A percentile compares a stretch with the other conserved stretches of the same genome.
These are phyloP conservation scores for Scheffersomyces insectosa DNA, from an alignment of 1,139 yeast species.

Conservation along the genomic window DNA sequence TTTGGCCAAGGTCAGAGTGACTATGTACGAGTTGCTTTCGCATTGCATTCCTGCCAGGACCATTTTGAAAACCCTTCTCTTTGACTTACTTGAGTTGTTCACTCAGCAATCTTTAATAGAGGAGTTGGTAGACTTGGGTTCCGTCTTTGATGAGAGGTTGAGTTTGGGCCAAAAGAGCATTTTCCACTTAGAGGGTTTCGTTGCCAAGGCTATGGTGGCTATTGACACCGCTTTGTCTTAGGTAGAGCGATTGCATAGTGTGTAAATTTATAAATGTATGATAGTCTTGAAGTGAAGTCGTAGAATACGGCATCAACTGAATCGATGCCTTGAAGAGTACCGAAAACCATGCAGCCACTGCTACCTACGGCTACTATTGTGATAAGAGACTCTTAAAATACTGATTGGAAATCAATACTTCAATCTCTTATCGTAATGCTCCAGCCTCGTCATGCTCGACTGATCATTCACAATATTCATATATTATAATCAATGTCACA, in stretches of 20 bases:
- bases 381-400: neutral
- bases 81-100: conserved; percentile 50
- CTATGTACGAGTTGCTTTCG: conserved; percentile 79
- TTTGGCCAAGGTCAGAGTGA: conserved; percentile 70
- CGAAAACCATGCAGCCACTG: neutral
- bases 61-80: conserved; percentile 67
- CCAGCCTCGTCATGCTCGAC: too few relatives aligned
- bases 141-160: conserved; percentile 83
- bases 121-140: conserved; percentile 64
- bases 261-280: too few relatives aligned
- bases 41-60: conserved; percentile 91
- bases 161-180: conserved; percentile 86
- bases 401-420: neutral
- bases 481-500: too few relatives aligned
- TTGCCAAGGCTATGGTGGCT: conserved; percentile 81
- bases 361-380: neutral
- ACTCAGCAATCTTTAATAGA: conserved; percentile 36
- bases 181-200: conserved; percentile 92
- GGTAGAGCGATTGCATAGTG: too few relatives aligned
- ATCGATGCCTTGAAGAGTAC: neutral
- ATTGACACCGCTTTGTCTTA: conserved; percentile 6
- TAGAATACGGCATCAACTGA: neutral
- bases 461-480: too few relatives aligned
- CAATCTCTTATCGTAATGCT: too few relatives aligned
- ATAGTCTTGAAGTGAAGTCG: too few relatives aligned